Base-by-base conservation (phyloP, 2,329 filamentous ascomycete genomes). In the Diaporthe sp. region DNA sequence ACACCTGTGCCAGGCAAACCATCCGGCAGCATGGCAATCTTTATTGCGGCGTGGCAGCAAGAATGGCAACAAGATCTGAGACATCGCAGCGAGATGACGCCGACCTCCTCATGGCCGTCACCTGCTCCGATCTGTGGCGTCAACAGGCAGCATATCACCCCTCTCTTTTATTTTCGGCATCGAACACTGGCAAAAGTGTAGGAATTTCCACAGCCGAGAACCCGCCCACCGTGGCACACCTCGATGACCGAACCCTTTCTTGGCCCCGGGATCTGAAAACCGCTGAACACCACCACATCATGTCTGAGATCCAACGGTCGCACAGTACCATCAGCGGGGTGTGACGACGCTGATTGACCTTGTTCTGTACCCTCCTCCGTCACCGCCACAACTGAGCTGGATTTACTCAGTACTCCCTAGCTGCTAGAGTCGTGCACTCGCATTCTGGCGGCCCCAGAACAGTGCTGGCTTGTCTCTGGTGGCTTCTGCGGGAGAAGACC, bases 281-380 rank as follows among this genome's bases (percentile, higher is more conserved):
- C 28, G 51, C 25, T 75, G 53, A 37, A 62, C 72, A 70, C 53
- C 19, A 57, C 42, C 67, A 72, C 60, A 46, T 68, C 73, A 62
- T 76, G 72, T 76, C 72, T 75, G 53, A 76, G 75, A 75, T 76
- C 72, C 68, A 42, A 55, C 53, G 25, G 72, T 76, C 22, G 22
- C 67, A 76, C 75, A 55, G 34, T 39, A 17, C 65, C 65, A 25
- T 46, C 57, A 25, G 49, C 19, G 9, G n/a, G 46, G 71, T 71
- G 13, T 25, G 39, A 71, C 72, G 37, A n/a, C 51, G 13, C 22
- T 57, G 39, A 57, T 28, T 49, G 71, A 31, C 19, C 34, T 19
- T 25, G 6, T 42, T 22, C 37, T 44, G 25, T 55, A 6, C 49
- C 37, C 46, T 37, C 10, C n/a, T 57, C 51, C 58, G 46, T 73